Base-by-base conservation (phyloP, 148 eudicot genomes). In the Salicornia ramosissima region DNA sequence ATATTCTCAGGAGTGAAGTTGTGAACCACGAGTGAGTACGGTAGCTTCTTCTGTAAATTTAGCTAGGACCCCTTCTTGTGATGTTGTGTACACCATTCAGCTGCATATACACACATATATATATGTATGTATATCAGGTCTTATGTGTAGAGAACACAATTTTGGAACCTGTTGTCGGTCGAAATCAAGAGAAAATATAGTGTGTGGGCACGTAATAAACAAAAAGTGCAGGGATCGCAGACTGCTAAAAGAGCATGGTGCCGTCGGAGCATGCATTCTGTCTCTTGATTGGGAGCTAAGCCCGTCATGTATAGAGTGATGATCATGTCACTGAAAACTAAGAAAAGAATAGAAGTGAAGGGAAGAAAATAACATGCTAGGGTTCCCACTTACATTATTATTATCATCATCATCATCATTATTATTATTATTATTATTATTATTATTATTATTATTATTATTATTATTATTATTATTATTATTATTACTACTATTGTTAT, bases 91-190 rank as follows among this genome's bases (percentile, higher is more conserved):
- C 69, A 63, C 56, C n/a, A 46, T 54, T 61, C 57, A 33, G 70
- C 50, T 72, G 80, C 72, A 66, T 60, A 59, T 77, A 71, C 50
- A n/a, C n/a, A n/a, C n/a, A n/a, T n/a, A n/a, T n/a, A n/a, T n/a
- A n/a, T n/a, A n/a, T n/a, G n/a, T n/a, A n/a, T n/a, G n/a, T n/a
- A n/a, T n/a, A n/a, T n/a, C 57, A 33, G 76, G 69, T 72, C 34
- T n/a, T 45, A 26, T 39, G 29, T 60, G 29, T 34, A 67, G 73
- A 72, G 72, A 77, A 61, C 76, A 60, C 76, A 68, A 72, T 77
- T 77, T 77, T 77, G 80, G 42, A 77, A 64, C 71, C 60, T 57
- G 52, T 70, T 57, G 52, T 70, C 36, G 33, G 49, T 42, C 39
- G 36, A n/a, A 71, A 56, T 65, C 66, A 45, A 53, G 39, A n/a